phyloP scores from a whole-genome alignment of 192 early-diverging fungal species.

The Podila horticola region DNA sequence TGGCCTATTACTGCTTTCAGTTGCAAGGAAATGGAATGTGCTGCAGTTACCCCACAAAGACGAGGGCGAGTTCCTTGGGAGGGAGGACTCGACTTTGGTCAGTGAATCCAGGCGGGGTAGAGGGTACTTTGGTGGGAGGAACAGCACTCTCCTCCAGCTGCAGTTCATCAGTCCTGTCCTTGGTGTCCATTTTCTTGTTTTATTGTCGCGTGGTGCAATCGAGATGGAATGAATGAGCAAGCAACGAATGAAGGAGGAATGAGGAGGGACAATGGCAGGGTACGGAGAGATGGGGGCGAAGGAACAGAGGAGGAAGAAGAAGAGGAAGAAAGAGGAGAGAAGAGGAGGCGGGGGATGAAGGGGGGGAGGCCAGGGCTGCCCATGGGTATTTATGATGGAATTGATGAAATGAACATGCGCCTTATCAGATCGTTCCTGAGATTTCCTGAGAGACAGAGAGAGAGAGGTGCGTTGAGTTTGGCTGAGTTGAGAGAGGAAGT shows the following conservation, averaged over 20 bases:
- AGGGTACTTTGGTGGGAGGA: too few relatives aligned
- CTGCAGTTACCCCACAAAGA: conserved; percentile 26
- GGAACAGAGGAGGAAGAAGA: not conserved
- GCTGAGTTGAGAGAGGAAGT: too few relatives aligned
- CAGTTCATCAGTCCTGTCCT: conserved; percentile 6
- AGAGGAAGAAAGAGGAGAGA: not conserved
- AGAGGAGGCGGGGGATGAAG: not conserved
- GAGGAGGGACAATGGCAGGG: not conserved
- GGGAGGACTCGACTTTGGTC: conserved; percentile 40
- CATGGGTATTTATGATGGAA: not conserved
- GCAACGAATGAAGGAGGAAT: not conserved
- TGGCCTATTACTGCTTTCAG: not conserved
- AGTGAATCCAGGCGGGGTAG: conserved; percentile 12
- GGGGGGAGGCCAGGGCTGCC: too few relatives aligned
- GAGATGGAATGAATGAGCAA: not conserved
- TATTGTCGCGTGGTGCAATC: not conserved
- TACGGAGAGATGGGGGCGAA: not conserved
- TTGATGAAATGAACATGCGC: not conserved
- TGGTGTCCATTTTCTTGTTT: not conserved
- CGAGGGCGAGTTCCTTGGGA: conserved; percentile 22
- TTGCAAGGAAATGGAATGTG: not conserved
- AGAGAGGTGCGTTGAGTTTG: too few relatives aligned
- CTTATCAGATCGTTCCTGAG: not conserved
- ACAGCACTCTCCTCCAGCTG: conserved; percentile 8
- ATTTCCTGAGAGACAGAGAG: too few relatives aligned